Evolutionary conservation across 2,329 filamentous ascomycete genomes (phyloP).

Genomic region (Aspergillus melleus): DNA sequence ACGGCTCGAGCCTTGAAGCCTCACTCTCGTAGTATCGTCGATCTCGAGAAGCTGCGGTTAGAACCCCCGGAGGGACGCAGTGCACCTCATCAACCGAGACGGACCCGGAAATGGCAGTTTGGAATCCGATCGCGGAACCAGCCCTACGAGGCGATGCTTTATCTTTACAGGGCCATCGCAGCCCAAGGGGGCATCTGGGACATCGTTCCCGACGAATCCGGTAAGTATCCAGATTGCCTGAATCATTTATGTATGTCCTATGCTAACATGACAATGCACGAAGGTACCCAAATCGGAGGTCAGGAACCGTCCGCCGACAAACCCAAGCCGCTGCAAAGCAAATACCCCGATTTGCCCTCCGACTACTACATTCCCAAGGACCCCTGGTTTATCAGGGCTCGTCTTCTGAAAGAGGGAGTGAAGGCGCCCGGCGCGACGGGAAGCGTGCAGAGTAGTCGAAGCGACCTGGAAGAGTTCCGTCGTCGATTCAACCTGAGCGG

Average conservation of each 20-base stretch:
- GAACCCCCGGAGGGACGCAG: conserved; percentile 55
- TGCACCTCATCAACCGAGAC: conserved; percentile 52
- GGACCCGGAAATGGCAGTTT: conserved; percentile 91
- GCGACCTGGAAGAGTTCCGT: conserved; percentile 43
- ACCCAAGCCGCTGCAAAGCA: conserved; percentile 42
- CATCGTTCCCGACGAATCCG: conserved; percentile 47
- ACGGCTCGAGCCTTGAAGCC: conserved; percentile 80
- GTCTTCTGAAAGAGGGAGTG: conserved; percentile 81
- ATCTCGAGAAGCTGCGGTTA: conserved; percentile 62
- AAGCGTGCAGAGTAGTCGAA: conserved; percentile 42
- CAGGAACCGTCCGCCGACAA: conserved; percentile 35
- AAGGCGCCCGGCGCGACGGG: conserved; percentile 49
- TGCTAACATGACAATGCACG: conserved; percentile 12
- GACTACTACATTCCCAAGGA: conserved; percentile 88
- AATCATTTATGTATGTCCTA: neutral
- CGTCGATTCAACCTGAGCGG: conserved; percentile 40
- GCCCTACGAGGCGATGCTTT: conserved; percentile 89
- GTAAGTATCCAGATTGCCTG: conserved; percentile 23
- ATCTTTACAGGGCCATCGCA: conserved; percentile 87
- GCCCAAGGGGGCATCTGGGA: conserved; percentile 91
- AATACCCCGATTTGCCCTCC: conserved; percentile 46
- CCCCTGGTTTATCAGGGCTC: conserved; percentile 90
- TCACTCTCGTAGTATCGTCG: conserved; percentile 71
- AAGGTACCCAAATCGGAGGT: conserved; percentile 39
- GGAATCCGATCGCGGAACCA: conserved; percentile 93